A percentile compares a stretch with the other conserved stretches of the same genome.
Conservation (phyloP, 345 rosid genomes). For the Xanthoceras sorbifolium region DNA sequence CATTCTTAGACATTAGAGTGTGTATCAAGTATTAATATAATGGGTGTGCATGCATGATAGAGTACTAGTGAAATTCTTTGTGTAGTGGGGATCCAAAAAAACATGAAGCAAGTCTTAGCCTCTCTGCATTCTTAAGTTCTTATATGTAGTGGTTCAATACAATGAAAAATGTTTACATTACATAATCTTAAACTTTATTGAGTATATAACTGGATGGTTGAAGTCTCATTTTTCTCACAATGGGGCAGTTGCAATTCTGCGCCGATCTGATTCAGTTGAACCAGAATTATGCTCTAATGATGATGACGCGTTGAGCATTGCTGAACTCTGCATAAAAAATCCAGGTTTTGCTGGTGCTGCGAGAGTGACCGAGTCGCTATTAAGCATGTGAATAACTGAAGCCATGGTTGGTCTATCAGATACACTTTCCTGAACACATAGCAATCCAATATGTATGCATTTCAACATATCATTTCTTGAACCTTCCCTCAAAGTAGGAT, state of each 20-base stretch:
- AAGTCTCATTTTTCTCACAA: slow-evolving; percentile 25
- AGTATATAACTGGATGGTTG: slow-evolving; percentile 25
- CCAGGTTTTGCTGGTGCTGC: slow-evolving; percentile 33
- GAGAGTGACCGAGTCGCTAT: slow-evolving; percentile 27
- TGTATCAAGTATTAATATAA: too few species aligned
- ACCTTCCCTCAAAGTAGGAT: slow-evolving; percentile 17
- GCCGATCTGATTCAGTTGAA: background rate
- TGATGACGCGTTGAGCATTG: slow-evolving; percentile 5
- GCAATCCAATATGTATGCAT: slow-evolving; percentile 26
- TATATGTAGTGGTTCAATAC: too few species aligned
- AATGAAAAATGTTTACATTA: too few species aligned
- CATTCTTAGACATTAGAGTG: too few species aligned
- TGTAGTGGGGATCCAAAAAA: too few species aligned
- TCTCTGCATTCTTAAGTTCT: too few species aligned
- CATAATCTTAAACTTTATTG: too few species aligned
- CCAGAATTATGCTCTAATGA: background rate
- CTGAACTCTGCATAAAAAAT: slow-evolving; percentile 11
- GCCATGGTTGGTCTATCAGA: slow-evolving; percentile 38
- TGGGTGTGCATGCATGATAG: too few species aligned
- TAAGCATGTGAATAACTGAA: slow-evolving; percentile 36
- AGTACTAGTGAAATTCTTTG: too few species aligned
- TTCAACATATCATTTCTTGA: background rate
- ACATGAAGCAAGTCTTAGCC: too few species aligned
- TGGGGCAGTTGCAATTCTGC: background rate
- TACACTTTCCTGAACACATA: slow-evolving; percentile 39